Conservation (phyloP, 345 rosid genomes). For the Arabis hirsuta region DNA sequence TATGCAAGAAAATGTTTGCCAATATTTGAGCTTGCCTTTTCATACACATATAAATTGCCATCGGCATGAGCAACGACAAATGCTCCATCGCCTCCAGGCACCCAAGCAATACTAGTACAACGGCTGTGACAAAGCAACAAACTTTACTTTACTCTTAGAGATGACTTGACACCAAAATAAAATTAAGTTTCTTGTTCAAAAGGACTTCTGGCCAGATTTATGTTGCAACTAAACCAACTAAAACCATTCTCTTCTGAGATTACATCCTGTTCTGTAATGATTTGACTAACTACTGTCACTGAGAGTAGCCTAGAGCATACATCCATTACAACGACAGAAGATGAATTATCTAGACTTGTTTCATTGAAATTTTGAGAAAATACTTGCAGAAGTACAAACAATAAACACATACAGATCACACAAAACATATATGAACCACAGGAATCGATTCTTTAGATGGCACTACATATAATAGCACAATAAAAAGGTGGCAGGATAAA, state of each 20-base stretch:
- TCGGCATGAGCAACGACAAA: conserved; percentile 97
- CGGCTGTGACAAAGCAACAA: conserved; percentile 64
- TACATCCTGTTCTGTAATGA: conserved; percentile 12
- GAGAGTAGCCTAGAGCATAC: not conserved
- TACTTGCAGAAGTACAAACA: conserved; percentile 12
- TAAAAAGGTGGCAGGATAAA: not conserved
- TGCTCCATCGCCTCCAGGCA: conserved; percentile 95
- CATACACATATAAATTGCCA: conserved; percentile 93
- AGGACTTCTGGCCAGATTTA: conserved; percentile 11
- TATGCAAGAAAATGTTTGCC: conserved; percentile 5
- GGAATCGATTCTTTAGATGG: not conserved
- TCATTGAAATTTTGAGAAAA: not conserved
- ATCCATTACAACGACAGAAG: conserved; percentile 7
- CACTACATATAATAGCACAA: not conserved
- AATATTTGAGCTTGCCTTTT: conserved; percentile 75
- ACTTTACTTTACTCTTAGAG: conserved; percentile 27
- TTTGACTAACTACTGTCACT: conserved; percentile 4
- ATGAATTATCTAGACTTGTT: not conserved
- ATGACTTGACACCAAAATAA: not conserved
- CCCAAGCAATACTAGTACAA: conserved; percentile 91
- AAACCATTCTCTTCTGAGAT: not conserved
- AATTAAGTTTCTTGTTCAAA: not conserved
- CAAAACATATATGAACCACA: not conserved
- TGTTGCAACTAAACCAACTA: conserved; percentile 1
- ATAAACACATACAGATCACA: conserved; percentile 26